Evolutionary conservation across 352 stramenopile species (phyloP).

Genomic region (Phytopythium mirpurense): DNA sequence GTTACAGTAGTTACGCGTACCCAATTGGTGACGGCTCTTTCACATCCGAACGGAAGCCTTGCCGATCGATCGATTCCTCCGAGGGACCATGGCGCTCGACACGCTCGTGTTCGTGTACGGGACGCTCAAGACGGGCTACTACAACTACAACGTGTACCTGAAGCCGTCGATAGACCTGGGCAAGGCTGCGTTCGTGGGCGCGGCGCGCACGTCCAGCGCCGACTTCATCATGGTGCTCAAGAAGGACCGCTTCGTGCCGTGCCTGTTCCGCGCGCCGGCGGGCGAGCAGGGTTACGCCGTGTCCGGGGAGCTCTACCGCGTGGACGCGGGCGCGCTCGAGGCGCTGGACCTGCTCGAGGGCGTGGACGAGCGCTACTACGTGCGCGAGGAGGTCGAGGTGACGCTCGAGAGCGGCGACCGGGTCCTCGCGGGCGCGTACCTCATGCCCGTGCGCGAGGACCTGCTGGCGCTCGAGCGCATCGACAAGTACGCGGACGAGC

Average conservation of each 20-base stretch:
- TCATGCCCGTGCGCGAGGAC: slow-evolving; percentile 50
- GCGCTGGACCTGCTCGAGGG: slow-evolving; percentile 73
- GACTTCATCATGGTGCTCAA: slow-evolving; percentile 59
- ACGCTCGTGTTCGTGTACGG: slow-evolving; percentile 73
- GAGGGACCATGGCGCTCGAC: slow-evolving; percentile 20
- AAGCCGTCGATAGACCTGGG: slow-evolving; percentile 27
- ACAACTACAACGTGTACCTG: slow-evolving; percentile 74
- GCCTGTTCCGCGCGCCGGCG: slow-evolving; percentile 34
- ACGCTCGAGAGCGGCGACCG: slow-evolving; percentile 39
- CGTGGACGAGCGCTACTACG: slow-evolving; percentile 61
- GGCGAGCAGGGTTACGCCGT: slow-evolving; percentile 32
- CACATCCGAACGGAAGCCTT: too few relatives aligned
- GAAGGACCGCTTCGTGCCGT: slow-evolving; percentile 50
- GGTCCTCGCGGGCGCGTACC: slow-evolving; percentile 42
- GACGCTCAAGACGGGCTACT: slow-evolving; percentile 65
- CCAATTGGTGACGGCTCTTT: too few relatives aligned
- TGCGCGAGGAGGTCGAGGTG: slow-evolving; percentile 57
- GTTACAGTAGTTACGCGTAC: too few relatives aligned
- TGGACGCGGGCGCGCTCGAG: slow-evolving; percentile 44
- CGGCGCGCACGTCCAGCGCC: slow-evolving; percentile 28
- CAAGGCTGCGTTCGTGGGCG: slow-evolving; percentile 50
- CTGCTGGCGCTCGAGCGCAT: slow-evolving; percentile 45
- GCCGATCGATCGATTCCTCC: too few relatives aligned
- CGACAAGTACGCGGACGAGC: slow-evolving; percentile 40
- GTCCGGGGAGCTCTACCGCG: slow-evolving; percentile 55